These are phyloP conservation scores for Saccharomycopsis sp. DNA, from an alignment of 805 yeast genomes.

Conservation along the genomic window DNA sequence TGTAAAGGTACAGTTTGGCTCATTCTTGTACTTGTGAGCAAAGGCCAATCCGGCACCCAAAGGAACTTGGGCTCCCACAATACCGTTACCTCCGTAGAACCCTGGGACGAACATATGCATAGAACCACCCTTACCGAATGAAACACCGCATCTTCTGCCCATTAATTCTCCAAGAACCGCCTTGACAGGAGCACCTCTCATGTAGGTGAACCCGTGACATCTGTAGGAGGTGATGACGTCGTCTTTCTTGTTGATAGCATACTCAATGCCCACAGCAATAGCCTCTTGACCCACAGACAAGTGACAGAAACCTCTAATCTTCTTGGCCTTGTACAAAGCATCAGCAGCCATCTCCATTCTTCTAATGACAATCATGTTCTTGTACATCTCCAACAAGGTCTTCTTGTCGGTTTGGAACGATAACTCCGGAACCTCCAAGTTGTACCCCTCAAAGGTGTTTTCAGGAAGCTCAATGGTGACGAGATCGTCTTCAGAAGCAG, in stretches of 20 bases:
- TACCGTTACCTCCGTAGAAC: slow-evolving; percentile 99
- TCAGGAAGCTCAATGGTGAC: slow-evolving; percentile 63
- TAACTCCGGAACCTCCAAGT: slow-evolving; percentile 66
- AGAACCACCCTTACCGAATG: slow-evolving; percentile 98
- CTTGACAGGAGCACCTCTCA: slow-evolving; percentile 92
- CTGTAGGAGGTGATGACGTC: slow-evolving; percentile 94
- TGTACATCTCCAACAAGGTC: slow-evolving; percentile 83
- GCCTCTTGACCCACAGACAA: slow-evolving; percentile 99
- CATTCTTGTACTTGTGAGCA: slow-evolving; percentile 90
- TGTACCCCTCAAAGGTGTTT: slow-evolving; percentile 77
- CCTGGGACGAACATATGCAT: slow-evolving; percentile 97
- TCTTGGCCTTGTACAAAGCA: slow-evolving; percentile 96
- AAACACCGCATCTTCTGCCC: slow-evolving; percentile 94
- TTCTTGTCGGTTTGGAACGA: slow-evolving; percentile 74
- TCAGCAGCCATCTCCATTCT: slow-evolving; percentile 99
- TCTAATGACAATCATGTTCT: slow-evolving; percentile 89
- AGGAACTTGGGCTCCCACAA: slow-evolving; percentile 99
- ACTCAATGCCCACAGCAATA: slow-evolving; percentile 96
- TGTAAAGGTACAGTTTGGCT: slow-evolving; percentile 74
- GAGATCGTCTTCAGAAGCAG: slow-evolving; percentile 28
- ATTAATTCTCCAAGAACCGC: slow-evolving; percentile 90
- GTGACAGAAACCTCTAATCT: slow-evolving; percentile 98
- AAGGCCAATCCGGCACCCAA: slow-evolving; percentile 98
- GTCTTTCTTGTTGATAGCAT: slow-evolving; percentile 81
- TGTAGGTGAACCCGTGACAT: slow-evolving; percentile 97